These are phyloP conservation scores for Ceratocystis lukuohia DNA, from an alignment of 2,329 filamentous ascomycete species.

Conservation along the genomic window DNA sequence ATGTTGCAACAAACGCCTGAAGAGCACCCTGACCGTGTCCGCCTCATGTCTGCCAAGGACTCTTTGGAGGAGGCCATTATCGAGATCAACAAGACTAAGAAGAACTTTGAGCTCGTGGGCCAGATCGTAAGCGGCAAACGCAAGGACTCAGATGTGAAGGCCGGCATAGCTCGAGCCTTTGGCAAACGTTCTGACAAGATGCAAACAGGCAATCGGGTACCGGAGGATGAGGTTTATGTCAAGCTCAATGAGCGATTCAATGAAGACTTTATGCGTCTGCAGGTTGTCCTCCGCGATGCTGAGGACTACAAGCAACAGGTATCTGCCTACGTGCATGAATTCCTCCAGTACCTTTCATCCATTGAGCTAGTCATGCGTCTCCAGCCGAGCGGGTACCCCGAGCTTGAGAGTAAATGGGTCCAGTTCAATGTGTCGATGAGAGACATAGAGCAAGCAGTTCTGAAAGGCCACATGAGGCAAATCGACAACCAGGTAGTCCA, in stretches of 20 bases:
- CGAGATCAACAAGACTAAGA: conserved; percentile 91
- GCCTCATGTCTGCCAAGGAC: conserved; percentile 42
- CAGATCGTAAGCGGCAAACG: conserved; percentile 69
- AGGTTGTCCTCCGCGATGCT: conserved; percentile 87
- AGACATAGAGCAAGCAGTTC: conserved; percentile 68
- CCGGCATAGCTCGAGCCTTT: conserved; percentile 78
- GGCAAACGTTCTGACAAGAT: conserved; percentile 79
- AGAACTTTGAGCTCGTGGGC: conserved; percentile 82
- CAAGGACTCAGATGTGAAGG: conserved; percentile 76
- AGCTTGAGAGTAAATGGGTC: conserved; percentile 88
- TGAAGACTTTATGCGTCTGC: conserved; percentile 81
- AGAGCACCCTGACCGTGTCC: conserved; percentile 68
- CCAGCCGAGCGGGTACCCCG: conserved; percentile 59
- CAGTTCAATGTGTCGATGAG: conserved; percentile 77
- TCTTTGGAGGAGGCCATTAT: conserved; percentile 53
- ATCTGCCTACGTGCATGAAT: conserved; percentile 64
- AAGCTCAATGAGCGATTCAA: conserved; percentile 75
- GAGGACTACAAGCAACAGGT: conserved; percentile 80
- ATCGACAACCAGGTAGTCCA: conserved; percentile 75
- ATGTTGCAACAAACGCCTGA: conserved; percentile 65
- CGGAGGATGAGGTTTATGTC: conserved; percentile 71
- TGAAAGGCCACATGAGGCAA: conserved; percentile 71
- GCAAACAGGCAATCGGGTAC: conserved; percentile 43
- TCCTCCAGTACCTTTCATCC: conserved; percentile 64
- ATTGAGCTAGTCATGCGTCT: conserved; percentile 70